Base-by-base conservation (phyloP, 2,329 filamentous ascomycete genomes). In the Cytospora chrysosperma region DNA sequence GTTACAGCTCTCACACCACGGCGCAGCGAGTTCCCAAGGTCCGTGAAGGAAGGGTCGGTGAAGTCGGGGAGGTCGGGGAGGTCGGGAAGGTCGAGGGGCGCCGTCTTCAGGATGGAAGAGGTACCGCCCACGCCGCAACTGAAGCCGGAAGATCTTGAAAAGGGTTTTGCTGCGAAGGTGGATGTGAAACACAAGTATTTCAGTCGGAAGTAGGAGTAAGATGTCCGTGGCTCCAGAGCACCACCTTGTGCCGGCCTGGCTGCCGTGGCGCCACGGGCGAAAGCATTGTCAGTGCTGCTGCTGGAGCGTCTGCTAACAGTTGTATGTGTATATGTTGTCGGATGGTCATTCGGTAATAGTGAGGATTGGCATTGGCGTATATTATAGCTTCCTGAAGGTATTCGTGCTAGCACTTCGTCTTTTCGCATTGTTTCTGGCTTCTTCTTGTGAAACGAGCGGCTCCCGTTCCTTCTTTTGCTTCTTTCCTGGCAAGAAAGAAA, bases 401-500 rank as follows among this genome's bases (percentile, higher is more conserved):
- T 94, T 93, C 59, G 83, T 84, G 75, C 89, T 92, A 57, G 91
- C 91, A 75, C 89, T 93, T 70, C 90, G 80, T 70, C 90, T 85
- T 62, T 73, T 73, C 61, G 78, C 78, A 32, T 72, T 73, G 43
- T 71, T 71, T 68, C 74, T 77, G 51, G 73, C 73, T 52, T 34
- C 32, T 34, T 34, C 32, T 15, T 72, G 71, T 30, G 73, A 72
- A 28, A 72, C 69, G 28, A 74, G 70, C 43, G 74, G 72, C 64
- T 74, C 68, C 43, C 74, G 68, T 68, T 81, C 74, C 72, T 79
- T 77, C 70, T 82, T 85, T 74, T 77, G 85, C 69, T 74, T 81
- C 10, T 78, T 81, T 66, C 83, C 80, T 10, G 90, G 90, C 64
- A 88, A 82, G 74, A 93, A 94, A n/a, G 88, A 89, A 66, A 93